Base-by-base conservation (phyloP, 495 filamentous ascomycete species). In the Xylaria longipes region DNA sequence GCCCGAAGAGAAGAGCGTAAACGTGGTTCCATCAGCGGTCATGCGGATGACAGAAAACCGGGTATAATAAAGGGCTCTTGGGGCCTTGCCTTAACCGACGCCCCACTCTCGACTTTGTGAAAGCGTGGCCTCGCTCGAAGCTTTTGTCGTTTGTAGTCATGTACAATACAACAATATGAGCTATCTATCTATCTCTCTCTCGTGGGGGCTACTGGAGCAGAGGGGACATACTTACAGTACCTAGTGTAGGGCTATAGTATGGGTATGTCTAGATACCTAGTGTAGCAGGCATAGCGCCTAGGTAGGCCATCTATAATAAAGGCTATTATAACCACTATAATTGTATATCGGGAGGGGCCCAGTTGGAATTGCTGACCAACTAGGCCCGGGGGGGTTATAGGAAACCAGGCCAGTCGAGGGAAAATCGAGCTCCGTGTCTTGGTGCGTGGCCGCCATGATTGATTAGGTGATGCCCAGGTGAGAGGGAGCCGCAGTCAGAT, bases 21-120 rank as follows among this genome's bases (percentile, higher is more conserved):
- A 61, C 66, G 52, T 69, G 52, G 66, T 69, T 37, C 66, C 66
- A 54, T 48, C 52, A 7, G 17, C 33, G 56, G 56, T 69, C 66
- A 69, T 60, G 56, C 66, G 66, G 66, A 69, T 48, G 65, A 46
- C 66, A 46, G 56, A 61, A 61, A 61, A 69, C 39, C 33, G 54
- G 66, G 56, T 69, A 69, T 61, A 69, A 61, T 61, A 69, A 61
- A 60, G 50, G 50, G 22, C 65, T 68, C 65, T 68, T 68, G 52
- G 48, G 17, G n/a, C n/a, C 22, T 50, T 43, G 50, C 33, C 35
- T n/a, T 60, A 60, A 37, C 57, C 29, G 57, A 60, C 1, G 57
- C 29, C 31, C 57, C 57, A 60, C 57, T 60, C 31, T 5, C 57
- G 22, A 37, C 31, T 22, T 43, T 25, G 35, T 25, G 35, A 25